phyloP scores from a whole-genome alignment of 345 rosid genomes.

The Geranium brycei region DNA sequence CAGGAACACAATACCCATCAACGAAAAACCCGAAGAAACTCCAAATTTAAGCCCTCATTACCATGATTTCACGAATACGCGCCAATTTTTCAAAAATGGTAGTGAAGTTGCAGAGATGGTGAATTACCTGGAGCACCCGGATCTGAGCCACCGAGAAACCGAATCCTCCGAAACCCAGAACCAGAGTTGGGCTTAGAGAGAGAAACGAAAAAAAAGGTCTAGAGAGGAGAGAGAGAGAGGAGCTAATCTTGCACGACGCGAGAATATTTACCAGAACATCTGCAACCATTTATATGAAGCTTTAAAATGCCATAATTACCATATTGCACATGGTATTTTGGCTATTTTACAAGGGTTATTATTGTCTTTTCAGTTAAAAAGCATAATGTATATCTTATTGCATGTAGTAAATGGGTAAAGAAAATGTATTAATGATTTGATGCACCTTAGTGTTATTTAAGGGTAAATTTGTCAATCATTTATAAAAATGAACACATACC shows the following conservation, averaged over 20 bases:
- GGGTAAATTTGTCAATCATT: no score
- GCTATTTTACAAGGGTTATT: background rate
- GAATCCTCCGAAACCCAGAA: background rate
- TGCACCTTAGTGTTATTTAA: no score
- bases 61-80: background rate
- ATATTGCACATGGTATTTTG: background rate
- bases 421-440: no score
- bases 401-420: no score
- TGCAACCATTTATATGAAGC: background rate
- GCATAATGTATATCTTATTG: no score
- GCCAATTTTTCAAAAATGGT: background rate
- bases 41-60: background rate
- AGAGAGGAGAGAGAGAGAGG: background rate
- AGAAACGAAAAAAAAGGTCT: background rate
- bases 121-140: background rate
- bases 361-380: background rate
- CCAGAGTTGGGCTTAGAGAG: background rate
- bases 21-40: background rate
- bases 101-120: background rate
- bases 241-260: background rate
- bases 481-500: no score
- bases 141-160: background rate
- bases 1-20: background rate
- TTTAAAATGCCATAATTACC: background rate
- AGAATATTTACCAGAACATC: background rate